Evolutionary conservation across 2,329 filamentous ascomycete genomes (phyloP).

Genomic region (Aspergillus sojae): DNA sequence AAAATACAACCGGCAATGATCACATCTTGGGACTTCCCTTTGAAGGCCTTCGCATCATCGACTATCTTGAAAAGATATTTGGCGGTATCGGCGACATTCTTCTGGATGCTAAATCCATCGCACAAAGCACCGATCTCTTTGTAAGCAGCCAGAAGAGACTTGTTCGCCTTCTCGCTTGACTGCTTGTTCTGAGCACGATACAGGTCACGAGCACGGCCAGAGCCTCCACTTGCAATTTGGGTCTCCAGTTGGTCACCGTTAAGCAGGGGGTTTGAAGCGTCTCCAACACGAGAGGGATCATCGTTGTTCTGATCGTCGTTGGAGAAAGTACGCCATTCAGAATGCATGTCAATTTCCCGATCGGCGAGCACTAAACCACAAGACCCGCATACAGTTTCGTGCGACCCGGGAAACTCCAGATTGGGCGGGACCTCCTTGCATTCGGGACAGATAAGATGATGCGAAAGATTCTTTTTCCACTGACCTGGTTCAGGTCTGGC

Average conservation of each 20-base stretch:
- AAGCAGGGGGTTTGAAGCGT: constrained; percentile 84
- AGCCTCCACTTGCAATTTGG: constrained; percentile 80
- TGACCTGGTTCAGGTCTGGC: constrained; percentile 44
- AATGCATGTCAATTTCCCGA: constrained; percentile 91
- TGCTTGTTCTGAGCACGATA: constrained; percentile 82
- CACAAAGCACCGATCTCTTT: constrained; percentile 87
- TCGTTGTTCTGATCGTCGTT: constrained; percentile 97
- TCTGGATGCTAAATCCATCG: constrained; percentile 79
- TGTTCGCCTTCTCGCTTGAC: constrained; percentile 79
- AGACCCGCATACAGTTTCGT: constrained; percentile 87
- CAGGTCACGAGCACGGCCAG: constrained; percentile 71
- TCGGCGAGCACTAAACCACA: constrained; percentile 90
- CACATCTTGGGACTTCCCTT: constrained; percentile 90
- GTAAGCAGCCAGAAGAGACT: constrained; percentile 77
- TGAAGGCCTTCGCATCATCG: constrained; percentile 90
- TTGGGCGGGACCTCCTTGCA: constrained; percentile 93
- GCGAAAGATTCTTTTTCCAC: constrained; percentile 84
- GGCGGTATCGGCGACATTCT: constrained; percentile 81
- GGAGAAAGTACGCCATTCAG: constrained; percentile 98
- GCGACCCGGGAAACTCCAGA: constrained; percentile 88
- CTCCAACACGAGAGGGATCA: constrained; percentile 96
- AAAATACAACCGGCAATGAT: constrained; percentile 97
- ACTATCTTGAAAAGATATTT: constrained; percentile 96
- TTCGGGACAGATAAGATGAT: constrained; percentile 82
- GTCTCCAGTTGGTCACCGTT: constrained; percentile 90